Conservation (phyloP, 2,329 filamentous ascomycete genomes). For the Paraconiothyrium brasiliense region DNA sequence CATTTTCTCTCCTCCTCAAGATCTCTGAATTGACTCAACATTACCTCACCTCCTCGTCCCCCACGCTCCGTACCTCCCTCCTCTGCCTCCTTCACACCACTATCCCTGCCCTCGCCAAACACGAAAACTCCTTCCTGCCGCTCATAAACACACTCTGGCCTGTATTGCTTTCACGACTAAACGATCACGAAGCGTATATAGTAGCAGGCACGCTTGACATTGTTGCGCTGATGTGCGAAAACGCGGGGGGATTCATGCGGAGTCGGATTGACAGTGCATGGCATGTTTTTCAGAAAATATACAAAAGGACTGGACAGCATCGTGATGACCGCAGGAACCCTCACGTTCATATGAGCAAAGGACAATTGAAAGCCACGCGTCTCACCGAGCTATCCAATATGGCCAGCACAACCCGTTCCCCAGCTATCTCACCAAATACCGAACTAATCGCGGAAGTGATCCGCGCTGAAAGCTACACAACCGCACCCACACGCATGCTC, state of each 20-base stretch:
- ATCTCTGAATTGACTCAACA: conserved; percentile 88
- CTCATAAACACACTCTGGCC: conserved; percentile 93
- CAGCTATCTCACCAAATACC: background rate
- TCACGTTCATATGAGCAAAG: background rate
- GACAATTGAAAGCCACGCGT: conserved; percentile 8
- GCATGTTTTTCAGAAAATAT: conserved; percentile 58
- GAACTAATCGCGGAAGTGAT: background rate
- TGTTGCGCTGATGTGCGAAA: conserved; percentile 72
- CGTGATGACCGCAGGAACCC: conserved; percentile 6
- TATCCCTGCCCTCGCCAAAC: conserved; percentile 73
- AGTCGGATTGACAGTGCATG: conserved; percentile 80
- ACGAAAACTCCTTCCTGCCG: conserved; percentile 87
- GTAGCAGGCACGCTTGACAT: conserved; percentile 75
- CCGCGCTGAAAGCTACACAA: conserved; percentile 55
- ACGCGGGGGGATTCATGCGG: conserved; percentile 82
- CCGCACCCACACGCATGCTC: conserved; percentile 66
- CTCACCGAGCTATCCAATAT: conserved; percentile 10
- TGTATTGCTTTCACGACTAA: conserved; percentile 73
- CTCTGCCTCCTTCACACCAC: conserved; percentile 79
- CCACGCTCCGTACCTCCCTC: conserved; percentile 79
- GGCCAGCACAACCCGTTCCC: background rate
- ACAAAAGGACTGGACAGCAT: conserved; percentile 30
- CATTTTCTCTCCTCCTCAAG: conserved; percentile 80
- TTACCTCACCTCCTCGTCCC: conserved; percentile 86
- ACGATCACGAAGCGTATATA: conserved; percentile 74